These are phyloP conservation scores for Magnolia sinica DNA, from an alignment of 164 flowering plant genomes.

Conservation along the genomic window DNA sequence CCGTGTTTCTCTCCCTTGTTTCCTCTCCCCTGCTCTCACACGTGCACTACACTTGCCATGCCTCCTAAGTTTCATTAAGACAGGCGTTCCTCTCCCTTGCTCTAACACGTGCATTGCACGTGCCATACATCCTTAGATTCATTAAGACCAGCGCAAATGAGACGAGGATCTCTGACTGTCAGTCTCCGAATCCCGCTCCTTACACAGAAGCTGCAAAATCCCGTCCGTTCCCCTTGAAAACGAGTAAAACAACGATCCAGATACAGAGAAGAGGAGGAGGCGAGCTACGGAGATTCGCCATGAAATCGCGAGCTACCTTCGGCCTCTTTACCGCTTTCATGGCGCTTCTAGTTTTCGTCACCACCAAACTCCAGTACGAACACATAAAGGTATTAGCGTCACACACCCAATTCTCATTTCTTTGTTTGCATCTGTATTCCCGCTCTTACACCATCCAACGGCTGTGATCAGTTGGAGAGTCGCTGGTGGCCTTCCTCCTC, in stretches of 20 bases:
- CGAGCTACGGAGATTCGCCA: background rate
- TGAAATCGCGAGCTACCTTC: constrained; percentile 15
- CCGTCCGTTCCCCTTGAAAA: background rate
- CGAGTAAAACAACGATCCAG: background rate
- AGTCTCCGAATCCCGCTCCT: background rate
- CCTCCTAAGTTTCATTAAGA: too few species aligned
- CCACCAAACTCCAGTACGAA: constrained; percentile 23
- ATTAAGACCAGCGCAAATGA: too few species aligned
- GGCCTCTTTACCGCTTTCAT: constrained; percentile 17
- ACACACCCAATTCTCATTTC: background rate
- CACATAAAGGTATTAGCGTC: constrained; percentile 11
- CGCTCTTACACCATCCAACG: background rate
- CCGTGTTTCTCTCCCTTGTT: too few species aligned
- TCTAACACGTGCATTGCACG: too few species aligned
- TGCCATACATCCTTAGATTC: too few species aligned
- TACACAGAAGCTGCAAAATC: background rate
- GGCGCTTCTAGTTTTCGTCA: constrained; percentile 16
- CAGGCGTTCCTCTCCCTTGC: too few species aligned
- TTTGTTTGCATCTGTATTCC: background rate
- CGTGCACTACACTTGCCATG: too few species aligned
- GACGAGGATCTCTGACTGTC: background rate
- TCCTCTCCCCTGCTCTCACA: too few species aligned
- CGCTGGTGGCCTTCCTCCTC: constrained; percentile 17
- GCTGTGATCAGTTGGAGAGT: constrained; percentile 18
- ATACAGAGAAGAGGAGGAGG: background rate